Conservation (phyloP, 805 yeast genomes). For the Ascoidea tarda region DNA sequence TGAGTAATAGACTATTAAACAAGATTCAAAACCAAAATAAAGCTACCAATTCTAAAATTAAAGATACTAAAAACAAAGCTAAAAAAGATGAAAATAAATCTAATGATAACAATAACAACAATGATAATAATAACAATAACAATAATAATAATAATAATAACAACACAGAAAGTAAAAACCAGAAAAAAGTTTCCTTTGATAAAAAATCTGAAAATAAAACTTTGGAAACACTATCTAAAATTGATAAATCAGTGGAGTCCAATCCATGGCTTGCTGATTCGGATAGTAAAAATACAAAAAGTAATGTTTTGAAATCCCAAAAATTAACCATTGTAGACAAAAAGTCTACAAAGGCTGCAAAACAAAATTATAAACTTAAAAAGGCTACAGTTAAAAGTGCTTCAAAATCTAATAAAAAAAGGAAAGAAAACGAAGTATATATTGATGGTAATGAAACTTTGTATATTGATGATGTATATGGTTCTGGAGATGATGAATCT, state of each 20-base stretch:
- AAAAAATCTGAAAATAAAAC: background rate
- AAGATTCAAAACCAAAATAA: slow-evolving; percentile 10
- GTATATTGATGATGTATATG: slow-evolving; percentile 11
- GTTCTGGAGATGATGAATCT: slow-evolving; percentile 27
- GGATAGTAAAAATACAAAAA: slow-evolving; percentile 15
- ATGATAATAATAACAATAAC: slow-evolving; percentile 1
- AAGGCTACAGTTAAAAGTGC: slow-evolving; percentile 17
- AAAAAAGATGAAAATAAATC: slow-evolving; percentile 6
- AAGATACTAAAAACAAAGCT: slow-evolving; percentile 4
- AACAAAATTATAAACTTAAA: slow-evolving; percentile 29
- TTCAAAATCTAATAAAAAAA: slow-evolving; percentile 2
- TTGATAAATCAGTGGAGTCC: slow-evolving; percentile 14
- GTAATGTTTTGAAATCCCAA: slow-evolving; percentile 23
- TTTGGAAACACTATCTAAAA: slow-evolving; percentile 7
- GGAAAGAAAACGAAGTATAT: slow-evolving; percentile 8
- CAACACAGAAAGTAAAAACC: background rate
- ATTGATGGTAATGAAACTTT: slow-evolving; percentile 15
- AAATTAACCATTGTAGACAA: slow-evolving; percentile 34
- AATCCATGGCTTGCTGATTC: slow-evolving; percentile 39
- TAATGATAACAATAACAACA: slow-evolving; percentile 2
- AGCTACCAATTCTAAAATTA: slow-evolving; percentile 6
- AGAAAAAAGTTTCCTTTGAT: background rate
- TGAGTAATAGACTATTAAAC: slow-evolving; percentile 25
- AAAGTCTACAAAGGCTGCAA: slow-evolving; percentile 33
- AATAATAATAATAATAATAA: background rate